phyloP scores from a whole-genome alignment of 1,139 yeast genomes.

The Magnusiomyces sp. region DNA sequence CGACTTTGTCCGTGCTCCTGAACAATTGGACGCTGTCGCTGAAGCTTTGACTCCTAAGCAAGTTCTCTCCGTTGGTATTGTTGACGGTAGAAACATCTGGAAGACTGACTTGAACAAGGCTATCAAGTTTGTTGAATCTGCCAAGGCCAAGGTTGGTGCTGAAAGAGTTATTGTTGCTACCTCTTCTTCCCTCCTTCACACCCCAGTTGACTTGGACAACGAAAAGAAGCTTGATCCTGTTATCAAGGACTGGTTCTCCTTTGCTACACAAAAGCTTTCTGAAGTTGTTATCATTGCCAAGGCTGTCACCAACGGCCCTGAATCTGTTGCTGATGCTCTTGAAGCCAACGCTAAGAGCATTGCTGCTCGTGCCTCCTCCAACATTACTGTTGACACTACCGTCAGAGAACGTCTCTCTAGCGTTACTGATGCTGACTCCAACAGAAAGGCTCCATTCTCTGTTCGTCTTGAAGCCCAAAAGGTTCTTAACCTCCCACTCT shows the following conservation, averaged over 20 bases:
- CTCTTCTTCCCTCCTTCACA: conserved; percentile 93
- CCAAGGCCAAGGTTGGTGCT: conserved; percentile 74
- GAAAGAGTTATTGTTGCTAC: conserved; percentile 89
- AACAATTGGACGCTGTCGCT: conserved; percentile 80
- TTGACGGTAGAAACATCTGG: conserved; percentile 99
- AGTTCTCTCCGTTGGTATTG: conserved; percentile 89
- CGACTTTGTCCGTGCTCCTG: conserved; percentile 94
- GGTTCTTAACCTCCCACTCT: conserved; percentile 87
- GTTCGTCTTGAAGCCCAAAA: conserved; percentile 82
- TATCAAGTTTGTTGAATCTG: conserved; percentile 67
- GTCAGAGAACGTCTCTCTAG: conserved; percentile 82
- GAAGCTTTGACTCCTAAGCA: conserved; percentile 58
- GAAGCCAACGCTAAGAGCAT: conserved; percentile 82
- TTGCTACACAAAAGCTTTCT: conserved; percentile 88
- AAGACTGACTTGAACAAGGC: conserved; percentile 90
- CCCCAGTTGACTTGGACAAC: conserved; percentile 90
- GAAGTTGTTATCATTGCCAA: conserved; percentile 91
- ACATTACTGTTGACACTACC: conserved; percentile 82
- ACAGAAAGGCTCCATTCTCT: conserved; percentile 82
- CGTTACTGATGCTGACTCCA: conserved; percentile 56
- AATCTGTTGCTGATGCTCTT: conserved; percentile 51
- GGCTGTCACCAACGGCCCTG: conserved; percentile 62
- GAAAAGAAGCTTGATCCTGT: conserved; percentile 85
- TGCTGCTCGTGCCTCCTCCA: conserved; percentile 76
- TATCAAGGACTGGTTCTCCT: conserved; percentile 96